These are phyloP conservation scores for Calocybe indica DNA, from an alignment of 768 basidiomycete genomes.

Conservation along the genomic window DNA sequence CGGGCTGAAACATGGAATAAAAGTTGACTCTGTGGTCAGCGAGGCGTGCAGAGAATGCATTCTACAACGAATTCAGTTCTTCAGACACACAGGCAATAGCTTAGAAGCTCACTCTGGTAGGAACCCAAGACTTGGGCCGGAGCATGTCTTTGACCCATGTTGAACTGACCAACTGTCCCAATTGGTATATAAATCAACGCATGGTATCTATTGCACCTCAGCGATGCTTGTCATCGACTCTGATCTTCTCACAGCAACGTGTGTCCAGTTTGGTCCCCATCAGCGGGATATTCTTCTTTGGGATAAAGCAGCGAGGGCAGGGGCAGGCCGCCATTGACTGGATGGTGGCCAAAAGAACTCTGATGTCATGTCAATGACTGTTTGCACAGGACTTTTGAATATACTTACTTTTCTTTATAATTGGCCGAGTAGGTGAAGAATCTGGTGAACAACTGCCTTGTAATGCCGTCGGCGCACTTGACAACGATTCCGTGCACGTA, in stretches of 20 bases:
- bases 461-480: slow-evolving; percentile 20
- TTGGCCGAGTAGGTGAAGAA: slow-evolving; percentile 29
- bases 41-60: slow-evolving; percentile 23
- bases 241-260: not conserved
- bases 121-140: slow-evolving; percentile 21
- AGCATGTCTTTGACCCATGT: slow-evolving; percentile 18
- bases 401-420: slow-evolving; percentile 29
- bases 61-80: slow-evolving; percentile 16
- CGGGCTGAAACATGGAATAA: slow-evolving; percentile 16
- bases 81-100: not conserved
- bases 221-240: slow-evolving; percentile 4
- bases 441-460: slow-evolving; percentile 21
- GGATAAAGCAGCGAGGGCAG: slow-evolving; percentile 12
- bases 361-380: not conserved
- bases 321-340: slow-evolving; percentile 12
- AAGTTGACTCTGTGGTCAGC: slow-evolving; percentile 3
- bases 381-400: slow-evolving; percentile 6
- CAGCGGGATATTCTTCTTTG: slow-evolving; percentile 2
- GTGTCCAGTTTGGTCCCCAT: slow-evolving; percentile 7
- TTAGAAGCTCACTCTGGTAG: slow-evolving; percentile 16
- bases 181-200: slow-evolving; percentile 19
- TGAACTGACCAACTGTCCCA: slow-evolving; percentile 17
- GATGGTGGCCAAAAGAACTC: slow-evolving; percentile 15
- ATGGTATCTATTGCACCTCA: slow-evolving; percentile 8
- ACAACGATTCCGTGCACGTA: slow-evolving; percentile 23